Conservation (phyloP, 179 eudicot species). For the Heliamphora pulchella region DNA sequence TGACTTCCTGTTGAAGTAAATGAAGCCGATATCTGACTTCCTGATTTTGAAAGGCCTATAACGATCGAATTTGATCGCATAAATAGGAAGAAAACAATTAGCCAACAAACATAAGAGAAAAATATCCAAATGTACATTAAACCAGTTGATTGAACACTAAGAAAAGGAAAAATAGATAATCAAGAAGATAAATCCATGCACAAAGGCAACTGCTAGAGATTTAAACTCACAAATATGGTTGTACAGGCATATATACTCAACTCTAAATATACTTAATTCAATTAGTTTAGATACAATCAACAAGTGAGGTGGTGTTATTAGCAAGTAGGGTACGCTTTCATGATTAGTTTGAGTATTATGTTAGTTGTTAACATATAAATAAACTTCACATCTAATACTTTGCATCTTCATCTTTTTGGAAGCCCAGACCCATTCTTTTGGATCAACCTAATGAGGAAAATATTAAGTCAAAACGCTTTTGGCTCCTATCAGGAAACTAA, state of each 20-base stretch:
- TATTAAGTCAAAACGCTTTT: too few relatives aligned
- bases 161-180: neutral
- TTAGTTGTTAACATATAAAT: neutral
- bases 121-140: neutral
- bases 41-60: constrained; percentile 57
- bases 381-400: neutral
- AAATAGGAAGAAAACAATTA: neutral
- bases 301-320: neutral
- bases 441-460: too few relatives aligned
- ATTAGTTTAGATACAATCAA: neutral
- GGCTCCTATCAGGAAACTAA: neutral
- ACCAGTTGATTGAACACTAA: neutral
- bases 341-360: neutral
- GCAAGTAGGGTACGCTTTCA: constrained; percentile 4
- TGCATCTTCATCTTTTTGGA: too few relatives aligned
- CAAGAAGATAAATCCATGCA: neutral
- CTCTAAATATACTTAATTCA: neutral
- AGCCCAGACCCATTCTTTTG: too few relatives aligned
- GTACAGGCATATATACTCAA: neutral
- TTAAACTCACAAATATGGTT: neutral
- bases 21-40: constrained; percentile 64
- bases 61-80: neutral
- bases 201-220: neutral
- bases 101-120: neutral
- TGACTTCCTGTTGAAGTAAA: constrained; percentile 50